Evolutionary conservation across 225 moss, liverwort and hornwort species (phyloP).

Genomic region (Bryum argenteum): DNA sequence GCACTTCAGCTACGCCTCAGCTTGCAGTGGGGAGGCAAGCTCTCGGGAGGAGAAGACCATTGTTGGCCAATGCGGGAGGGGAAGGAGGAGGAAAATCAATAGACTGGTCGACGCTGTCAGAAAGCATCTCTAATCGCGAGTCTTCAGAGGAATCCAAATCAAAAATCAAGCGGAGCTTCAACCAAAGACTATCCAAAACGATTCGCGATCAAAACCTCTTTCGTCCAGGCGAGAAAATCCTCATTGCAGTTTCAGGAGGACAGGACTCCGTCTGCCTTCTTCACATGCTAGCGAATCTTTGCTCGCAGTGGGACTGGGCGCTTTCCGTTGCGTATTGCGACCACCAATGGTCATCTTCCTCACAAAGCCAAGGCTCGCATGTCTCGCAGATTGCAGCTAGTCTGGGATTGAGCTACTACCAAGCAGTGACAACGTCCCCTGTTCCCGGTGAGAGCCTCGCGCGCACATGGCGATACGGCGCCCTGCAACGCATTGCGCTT

Average conservation of each 20-base stretch:
- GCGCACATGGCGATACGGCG: conserved; percentile 81
- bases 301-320: conserved; percentile 62
- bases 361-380: conserved; percentile 69
- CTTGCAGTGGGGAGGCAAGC: not conserved
- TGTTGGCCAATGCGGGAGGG: conserved; percentile 30
- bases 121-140: not conserved
- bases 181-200: conserved; percentile 41
- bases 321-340: conserved; percentile 77
- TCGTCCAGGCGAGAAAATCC: conserved; percentile 57
- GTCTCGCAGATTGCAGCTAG: conserved; percentile 66
- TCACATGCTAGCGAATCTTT: conserved; percentile 57
- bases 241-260: conserved; percentile 87
- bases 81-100: conserved; percentile 20
- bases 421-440: conserved; percentile 60
- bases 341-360: conserved; percentile 79
- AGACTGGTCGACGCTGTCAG: conserved; percentile 39
- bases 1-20: conserved; percentile 9
- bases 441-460: conserved; percentile 70
- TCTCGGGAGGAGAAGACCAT: conserved; percentile 10
- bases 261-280: conserved; percentile 85
- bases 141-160: conserved; percentile 4
- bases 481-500: conserved; percentile 66
- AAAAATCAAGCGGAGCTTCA: conserved; percentile 33
- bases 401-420: conserved; percentile 66
- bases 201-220: conserved; percentile 63